Conservation (phyloP, 306 rosid species). For the Benincasa hispida region DNA sequence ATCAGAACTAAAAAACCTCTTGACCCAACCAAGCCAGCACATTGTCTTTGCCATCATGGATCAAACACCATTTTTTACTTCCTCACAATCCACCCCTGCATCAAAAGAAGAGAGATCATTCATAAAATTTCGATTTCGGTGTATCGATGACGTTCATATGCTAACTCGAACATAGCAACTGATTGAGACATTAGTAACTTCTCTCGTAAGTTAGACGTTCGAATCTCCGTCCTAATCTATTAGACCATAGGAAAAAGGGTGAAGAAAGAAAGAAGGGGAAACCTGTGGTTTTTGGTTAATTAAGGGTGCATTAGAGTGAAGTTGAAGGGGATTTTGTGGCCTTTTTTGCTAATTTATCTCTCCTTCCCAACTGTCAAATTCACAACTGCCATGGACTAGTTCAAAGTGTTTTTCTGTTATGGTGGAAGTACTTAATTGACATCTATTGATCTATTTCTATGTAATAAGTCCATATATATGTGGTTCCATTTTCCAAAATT, state of each 20-base stretch:
- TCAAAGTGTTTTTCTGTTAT: constrained; percentile 15
- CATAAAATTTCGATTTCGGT: neutral
- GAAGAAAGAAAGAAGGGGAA: neutral
- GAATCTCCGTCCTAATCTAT: neutral
- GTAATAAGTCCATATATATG: constrained; percentile 4
- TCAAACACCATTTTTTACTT: constrained; percentile 1
- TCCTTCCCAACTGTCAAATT: constrained; percentile 10
- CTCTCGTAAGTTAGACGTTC: neutral
- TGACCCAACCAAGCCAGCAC: constrained; percentile 74
- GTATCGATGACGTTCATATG: neutral
- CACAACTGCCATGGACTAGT: constrained; percentile 24
- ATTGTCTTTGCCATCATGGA: constrained; percentile 45
- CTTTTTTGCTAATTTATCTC: constrained; percentile 10
- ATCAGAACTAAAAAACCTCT: constrained; percentile 35
- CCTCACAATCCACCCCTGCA: constrained; percentile 1
- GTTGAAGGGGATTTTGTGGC: constrained; percentile 14
- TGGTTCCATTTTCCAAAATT: neutral
- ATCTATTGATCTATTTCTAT: neutral
- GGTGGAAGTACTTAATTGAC: constrained; percentile 11
- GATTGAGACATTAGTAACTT: neutral
- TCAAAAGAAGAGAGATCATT: neutral
- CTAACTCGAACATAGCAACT: neutral
- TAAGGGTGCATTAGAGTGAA: constrained; percentile 11
- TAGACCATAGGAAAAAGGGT: neutral
- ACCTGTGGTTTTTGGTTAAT: neutral